Evolutionary conservation across 768 basidiomycete genomes (phyloP), one percentile per base, ranked within the genome.

Genomic region (Termitomyces sp.): DNA sequence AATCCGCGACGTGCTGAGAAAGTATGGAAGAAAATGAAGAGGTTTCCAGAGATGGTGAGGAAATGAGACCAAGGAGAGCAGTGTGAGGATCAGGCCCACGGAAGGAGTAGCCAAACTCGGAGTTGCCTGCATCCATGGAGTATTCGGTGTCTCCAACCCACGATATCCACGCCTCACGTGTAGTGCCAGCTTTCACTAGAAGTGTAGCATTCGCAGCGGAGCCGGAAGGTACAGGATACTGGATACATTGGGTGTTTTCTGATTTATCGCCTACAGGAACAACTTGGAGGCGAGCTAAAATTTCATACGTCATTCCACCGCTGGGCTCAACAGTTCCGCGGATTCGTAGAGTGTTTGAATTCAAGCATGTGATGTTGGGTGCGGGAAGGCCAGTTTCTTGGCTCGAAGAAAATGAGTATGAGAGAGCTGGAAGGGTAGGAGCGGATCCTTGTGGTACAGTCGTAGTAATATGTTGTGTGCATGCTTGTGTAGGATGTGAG

Each of bases 121-220:
- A 72, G 57, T 81, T 76, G 29, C 88, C 88, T 0, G 86, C 82
- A 57, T 79, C 66, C 67, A 83, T 80, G 56, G 81, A 73, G 64
- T 84, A 90, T 44, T 89, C 77, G 15, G 89, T 90, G 27, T 77
- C 86, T n/a, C 87, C 88, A 16, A 83, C 80, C 86, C 87, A 89
- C 7, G 81, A 79, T 59, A 89, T 68, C 84, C 82, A 87, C 0
- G 83, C 75, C 54, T 84, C 82, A 2, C 70, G 70, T 25, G 79
- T 72, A 18, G 72, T 66, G 2, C 66, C 58, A 20, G 66, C 69
- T 7, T 64, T 65, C 13, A 89, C 73, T 31, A 67, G 68, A 20
- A 89, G 69, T 47, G 73, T 74, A 23, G 73, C 74, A 51, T 82
- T 83, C 7, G 71, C 68, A 5, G 73, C 65, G 29, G 62, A 39